Percentiles rank a stretch among this genome's conserved stretches.
These are phyloP conservation scores for Myxozyma neotropica DNA, from an alignment of 805 yeast species.

Conservation along the genomic window DNA sequence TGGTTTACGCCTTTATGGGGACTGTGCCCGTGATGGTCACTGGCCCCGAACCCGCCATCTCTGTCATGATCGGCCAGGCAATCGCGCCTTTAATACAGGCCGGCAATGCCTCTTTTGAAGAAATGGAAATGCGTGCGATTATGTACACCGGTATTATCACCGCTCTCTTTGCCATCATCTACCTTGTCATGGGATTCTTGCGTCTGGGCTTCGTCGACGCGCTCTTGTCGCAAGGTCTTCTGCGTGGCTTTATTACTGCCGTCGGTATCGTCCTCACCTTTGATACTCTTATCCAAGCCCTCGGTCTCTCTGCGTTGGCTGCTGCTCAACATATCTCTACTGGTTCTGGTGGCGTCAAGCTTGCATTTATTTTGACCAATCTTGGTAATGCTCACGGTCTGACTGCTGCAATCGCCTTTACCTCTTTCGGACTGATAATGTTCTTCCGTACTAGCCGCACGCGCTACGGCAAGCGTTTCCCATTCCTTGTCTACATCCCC, in stretches of 20 bases:
- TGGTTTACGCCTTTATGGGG: constrained; percentile 76
- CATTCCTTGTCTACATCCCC: constrained; percentile 67
- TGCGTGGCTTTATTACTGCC: constrained; percentile 83
- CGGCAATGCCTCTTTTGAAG: constrained; percentile 38
- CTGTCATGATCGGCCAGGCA: constrained; percentile 78
- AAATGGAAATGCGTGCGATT: constrained; percentile 27
- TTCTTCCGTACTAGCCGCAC: constrained; percentile 45
- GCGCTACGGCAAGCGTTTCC: constrained; percentile 42
- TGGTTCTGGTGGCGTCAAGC: constrained; percentile 73
- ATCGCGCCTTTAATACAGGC: constrained; percentile 59
- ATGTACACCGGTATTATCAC: constrained; percentile 62
- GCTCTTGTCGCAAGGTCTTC: constrained; percentile 71
- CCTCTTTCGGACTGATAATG: constrained; percentile 53
- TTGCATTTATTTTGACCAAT: constrained; percentile 58
- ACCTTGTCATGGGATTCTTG: constrained; percentile 74
- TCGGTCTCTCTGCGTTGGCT: constrained; percentile 62
- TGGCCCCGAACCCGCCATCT: constrained; percentile 89
- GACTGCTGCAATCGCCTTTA: constrained; percentile 63
- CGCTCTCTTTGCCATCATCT: constrained; percentile 70
- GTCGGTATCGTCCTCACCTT: constrained; percentile 82
- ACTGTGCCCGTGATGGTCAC: constrained; percentile 87
- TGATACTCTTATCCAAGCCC: constrained; percentile 70
- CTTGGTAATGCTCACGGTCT: constrained; percentile 53
- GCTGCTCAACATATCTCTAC: constrained; percentile 54
- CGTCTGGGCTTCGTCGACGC: constrained; percentile 85